Base-by-base conservation (phyloP, 495 filamentous ascomycete genomes). In the Trichoderma erinaceum region DNA sequence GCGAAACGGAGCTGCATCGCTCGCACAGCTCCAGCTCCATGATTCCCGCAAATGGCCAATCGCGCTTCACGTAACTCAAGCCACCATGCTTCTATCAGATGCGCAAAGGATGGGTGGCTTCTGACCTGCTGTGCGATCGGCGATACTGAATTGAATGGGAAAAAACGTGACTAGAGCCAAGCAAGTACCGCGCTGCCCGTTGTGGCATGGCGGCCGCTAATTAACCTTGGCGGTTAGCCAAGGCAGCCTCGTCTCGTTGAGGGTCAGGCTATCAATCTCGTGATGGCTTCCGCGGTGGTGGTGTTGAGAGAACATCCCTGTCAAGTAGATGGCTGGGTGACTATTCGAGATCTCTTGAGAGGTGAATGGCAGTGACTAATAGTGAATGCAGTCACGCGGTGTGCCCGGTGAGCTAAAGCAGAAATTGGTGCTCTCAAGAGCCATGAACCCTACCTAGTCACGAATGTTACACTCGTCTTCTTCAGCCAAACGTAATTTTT, bases 51-150 rank as follows among this genome's bases (percentile, higher is more conserved):
- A 10, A 29, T 3, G 23, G 13, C 56, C 56, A 61, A 32, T 61
- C 35, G 56, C 27, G 13, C 3, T 21, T 61, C 23, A 10, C 27
- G 56, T 12, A 61, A 4, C 56, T 15, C 56, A 61, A 29, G 56
- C 56, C 56, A 61, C 56, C 23, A 61, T 61, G 56, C 56, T 61
- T 61, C 25, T 61, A 61, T 61, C 56, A 21, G 44, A 48, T 38
- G 35, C 35, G 35, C 35, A n/a, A 48, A 32, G 27, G 25, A 61
- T 21, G 25, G 1, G 56, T 61, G 56, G 56, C 56, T 18, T 12
- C 13, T 18, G 15, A 13, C n/a, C 16, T 29, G 23, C 25, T 12
- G 56, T 61, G 25, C 25, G 56, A 61, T 61, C 56, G 56, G 25
- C 56, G 56, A 61, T 61, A 25, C 23, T 32, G 8, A 18, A 2